Evolutionary conservation across 805 yeast genomes (phyloP).

Genomic region (Babjeviella inositovora): DNA sequence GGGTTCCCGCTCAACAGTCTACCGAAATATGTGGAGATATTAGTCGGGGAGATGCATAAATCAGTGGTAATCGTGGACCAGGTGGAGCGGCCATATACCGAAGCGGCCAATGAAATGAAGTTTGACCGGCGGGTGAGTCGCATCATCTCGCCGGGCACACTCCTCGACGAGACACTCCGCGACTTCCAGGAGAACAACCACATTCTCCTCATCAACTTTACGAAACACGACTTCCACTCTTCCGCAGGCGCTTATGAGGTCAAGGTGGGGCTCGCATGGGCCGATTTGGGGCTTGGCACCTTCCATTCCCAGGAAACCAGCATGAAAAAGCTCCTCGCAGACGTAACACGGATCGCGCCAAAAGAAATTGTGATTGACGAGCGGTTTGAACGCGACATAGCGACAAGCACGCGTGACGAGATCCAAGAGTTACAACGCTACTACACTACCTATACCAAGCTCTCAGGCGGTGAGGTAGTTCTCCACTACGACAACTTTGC

Average conservation of each 20-base stretch:
- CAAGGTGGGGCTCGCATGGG: slow-evolving; percentile 70
- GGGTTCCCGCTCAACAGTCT: slow-evolving; percentile 74
- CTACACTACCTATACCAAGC: too few relatives aligned
- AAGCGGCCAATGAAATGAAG: slow-evolving; percentile 14
- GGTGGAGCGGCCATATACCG: slow-evolving; percentile 9
- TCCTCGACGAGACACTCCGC: slow-evolving; percentile 73
- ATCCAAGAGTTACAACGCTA: too few relatives aligned
- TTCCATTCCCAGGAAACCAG: slow-evolving; percentile 53
- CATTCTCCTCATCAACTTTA: slow-evolving; percentile 48
- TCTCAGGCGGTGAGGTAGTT: too few relatives aligned
- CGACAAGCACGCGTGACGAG: too few relatives aligned
- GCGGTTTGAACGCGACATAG: slow-evolving; percentile 19
- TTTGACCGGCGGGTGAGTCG: slow-evolving; percentile 61
- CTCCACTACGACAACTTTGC: too few relatives aligned
- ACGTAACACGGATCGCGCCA: slow-evolving; percentile 66
- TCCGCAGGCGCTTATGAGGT: slow-evolving; percentile 16
- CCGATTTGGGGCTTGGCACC: slow-evolving; percentile 75
- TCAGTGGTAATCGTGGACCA: slow-evolving; percentile 83
- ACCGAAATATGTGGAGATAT: slow-evolving; percentile 54
- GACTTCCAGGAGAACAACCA: slow-evolving; percentile 60
- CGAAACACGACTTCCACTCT: slow-evolving; percentile 23
- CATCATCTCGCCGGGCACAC: slow-evolving; percentile 84
- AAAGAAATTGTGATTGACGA: slow-evolving; percentile 56
- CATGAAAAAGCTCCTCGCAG: slow-evolving; percentile 45
- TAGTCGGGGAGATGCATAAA: slow-evolving; percentile 53